These are phyloP conservation scores for Floccularia luteovirens DNA, from an alignment of 768 basidiomycete genomes.

Conservation along the genomic window DNA sequence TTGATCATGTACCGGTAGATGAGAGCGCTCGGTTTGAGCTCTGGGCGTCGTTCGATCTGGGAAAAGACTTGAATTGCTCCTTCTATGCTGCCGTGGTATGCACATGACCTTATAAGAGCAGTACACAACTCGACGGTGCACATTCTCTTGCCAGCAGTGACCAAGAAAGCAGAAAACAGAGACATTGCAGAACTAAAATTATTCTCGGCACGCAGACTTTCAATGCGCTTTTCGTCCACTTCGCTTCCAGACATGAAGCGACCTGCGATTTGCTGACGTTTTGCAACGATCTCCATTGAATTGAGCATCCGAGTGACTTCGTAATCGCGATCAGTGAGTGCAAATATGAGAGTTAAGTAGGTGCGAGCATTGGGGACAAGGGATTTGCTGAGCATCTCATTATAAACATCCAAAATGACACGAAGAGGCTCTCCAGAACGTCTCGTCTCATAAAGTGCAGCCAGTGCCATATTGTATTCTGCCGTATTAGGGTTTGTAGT, in stretches of 20 bases:
- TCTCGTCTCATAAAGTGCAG: constrained; percentile 41
- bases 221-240: constrained; percentile 29
- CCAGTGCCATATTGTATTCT: constrained; percentile 60
- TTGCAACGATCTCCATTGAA: constrained; percentile 31
- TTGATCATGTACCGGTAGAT: constrained; percentile 51
- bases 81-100: constrained; percentile 45
- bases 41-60: constrained; percentile 42
- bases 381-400: constrained; percentile 55
- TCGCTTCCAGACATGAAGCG: constrained; percentile 12
- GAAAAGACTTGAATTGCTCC: constrained; percentile 60
- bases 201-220: constrained; percentile 48
- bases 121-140: constrained; percentile 36
- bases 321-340: constrained; percentile 57
- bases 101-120: constrained; percentile 55
- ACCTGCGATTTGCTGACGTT: constrained; percentile 23
- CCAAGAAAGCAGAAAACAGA: constrained; percentile 57
- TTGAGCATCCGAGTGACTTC: constrained; percentile 47
- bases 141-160: constrained; percentile 19
- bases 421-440: constrained; percentile 43
- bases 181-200: constrained; percentile 67
- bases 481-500: constrained; percentile 26
- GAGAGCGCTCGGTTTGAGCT: constrained; percentile 21
- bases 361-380: constrained; percentile 58
- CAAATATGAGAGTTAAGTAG: constrained; percentile 52
- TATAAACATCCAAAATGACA: constrained; percentile 59